Evolutionary conservation across 2,329 filamentous ascomycete species (phyloP).

Genomic region (Claviceps sp.): DNA sequence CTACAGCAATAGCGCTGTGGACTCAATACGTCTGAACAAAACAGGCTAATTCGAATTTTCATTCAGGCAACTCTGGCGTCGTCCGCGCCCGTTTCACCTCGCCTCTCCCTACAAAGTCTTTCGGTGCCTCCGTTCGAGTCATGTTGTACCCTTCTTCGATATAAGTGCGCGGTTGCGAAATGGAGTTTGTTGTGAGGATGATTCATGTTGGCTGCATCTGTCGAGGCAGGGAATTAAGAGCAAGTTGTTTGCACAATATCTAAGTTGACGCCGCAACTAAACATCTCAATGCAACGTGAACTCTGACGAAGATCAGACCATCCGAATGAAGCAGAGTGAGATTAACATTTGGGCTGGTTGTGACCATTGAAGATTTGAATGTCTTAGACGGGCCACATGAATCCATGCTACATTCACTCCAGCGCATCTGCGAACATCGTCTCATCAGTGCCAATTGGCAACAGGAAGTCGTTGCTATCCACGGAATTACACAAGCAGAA

Average conservation of each 20-base stretch:
- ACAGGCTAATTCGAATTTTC: background rate
- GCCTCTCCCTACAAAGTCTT: constrained; percentile 92
- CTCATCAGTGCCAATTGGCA: too few species aligned
- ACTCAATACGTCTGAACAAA: background rate
- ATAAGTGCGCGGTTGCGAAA: constrained; percentile 49
- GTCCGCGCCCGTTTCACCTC: constrained; percentile 94
- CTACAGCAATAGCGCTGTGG: background rate
- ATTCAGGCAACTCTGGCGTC: constrained; percentile 83
- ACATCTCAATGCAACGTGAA: too few species aligned
- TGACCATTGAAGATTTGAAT: too few species aligned
- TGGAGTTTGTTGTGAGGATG: constrained; percentile 50
- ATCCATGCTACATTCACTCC: too few species aligned
- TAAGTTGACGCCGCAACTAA: too few species aligned
- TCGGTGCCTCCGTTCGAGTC: constrained; percentile 89
- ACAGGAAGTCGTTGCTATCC: too few species aligned
- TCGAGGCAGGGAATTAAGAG: constrained; percentile 41
- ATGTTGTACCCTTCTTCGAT: constrained; percentile 98
- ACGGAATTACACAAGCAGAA: too few species aligned
- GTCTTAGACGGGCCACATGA: too few species aligned
- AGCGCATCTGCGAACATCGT: too few species aligned
- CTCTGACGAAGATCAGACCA: too few species aligned
- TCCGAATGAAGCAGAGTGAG: too few species aligned
- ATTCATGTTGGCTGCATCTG: constrained; percentile 48
- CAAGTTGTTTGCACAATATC: constrained; percentile 25
- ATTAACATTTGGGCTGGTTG: too few species aligned